A percentile compares a stretch with the other conserved stretches of the same genome.
phyloP scores from a whole-genome alignment of 2,329 filamentous ascomycete genomes.

The Aspergillus alliaceus region DNA sequence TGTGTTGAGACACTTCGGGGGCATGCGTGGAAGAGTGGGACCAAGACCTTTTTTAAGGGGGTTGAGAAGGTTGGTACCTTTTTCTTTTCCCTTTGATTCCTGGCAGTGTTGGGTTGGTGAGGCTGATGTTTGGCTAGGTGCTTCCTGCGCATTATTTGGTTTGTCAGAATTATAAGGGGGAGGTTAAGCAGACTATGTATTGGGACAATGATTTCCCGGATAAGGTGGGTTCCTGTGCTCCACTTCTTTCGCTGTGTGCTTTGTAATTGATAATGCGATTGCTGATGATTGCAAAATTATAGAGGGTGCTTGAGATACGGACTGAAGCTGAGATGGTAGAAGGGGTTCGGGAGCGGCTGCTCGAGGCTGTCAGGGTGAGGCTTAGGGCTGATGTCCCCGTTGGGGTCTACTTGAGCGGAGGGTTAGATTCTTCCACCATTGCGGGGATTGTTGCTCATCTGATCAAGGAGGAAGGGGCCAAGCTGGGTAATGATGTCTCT shows the following conservation, averaged over 20 bases:
- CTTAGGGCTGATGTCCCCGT: slow-evolving; percentile 59
- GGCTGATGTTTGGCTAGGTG: too few relatives aligned
- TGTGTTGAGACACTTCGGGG: slow-evolving; percentile 49
- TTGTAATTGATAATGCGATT: too few relatives aligned
- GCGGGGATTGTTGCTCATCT: slow-evolving; percentile 58
- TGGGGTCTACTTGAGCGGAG: slow-evolving; percentile 58
- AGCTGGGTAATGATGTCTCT: slow-evolving; percentile 52
- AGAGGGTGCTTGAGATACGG: too few relatives aligned
- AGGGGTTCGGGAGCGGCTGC: slow-evolving; percentile 50
- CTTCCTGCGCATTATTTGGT: slow-evolving; percentile 48
- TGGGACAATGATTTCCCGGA: slow-evolving; percentile 54
- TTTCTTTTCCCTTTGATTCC: too few relatives aligned
- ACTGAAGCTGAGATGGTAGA: slow-evolving; percentile 53
- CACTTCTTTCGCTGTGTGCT: not conserved
- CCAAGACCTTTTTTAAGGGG: slow-evolving; percentile 52
- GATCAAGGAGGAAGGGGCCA: slow-evolving; percentile 44
- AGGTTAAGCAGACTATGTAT: slow-evolving; percentile 23
- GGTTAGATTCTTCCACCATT: slow-evolving; percentile 58
- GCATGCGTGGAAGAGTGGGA: slow-evolving; percentile 46
- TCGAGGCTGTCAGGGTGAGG: slow-evolving; percentile 55
- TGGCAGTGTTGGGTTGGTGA: too few relatives aligned
- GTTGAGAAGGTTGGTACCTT: slow-evolving; percentile 48
- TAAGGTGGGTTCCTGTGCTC: slow-evolving; percentile 44
- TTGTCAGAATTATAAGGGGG: slow-evolving; percentile 35
- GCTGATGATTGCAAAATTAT: too few relatives aligned